A percentile compares a stretch with the other conserved stretches of the same genome.
phyloP scores from a whole-genome alignment of 805 yeast species.

The Wickerhamomyces sydowiorum region DNA sequence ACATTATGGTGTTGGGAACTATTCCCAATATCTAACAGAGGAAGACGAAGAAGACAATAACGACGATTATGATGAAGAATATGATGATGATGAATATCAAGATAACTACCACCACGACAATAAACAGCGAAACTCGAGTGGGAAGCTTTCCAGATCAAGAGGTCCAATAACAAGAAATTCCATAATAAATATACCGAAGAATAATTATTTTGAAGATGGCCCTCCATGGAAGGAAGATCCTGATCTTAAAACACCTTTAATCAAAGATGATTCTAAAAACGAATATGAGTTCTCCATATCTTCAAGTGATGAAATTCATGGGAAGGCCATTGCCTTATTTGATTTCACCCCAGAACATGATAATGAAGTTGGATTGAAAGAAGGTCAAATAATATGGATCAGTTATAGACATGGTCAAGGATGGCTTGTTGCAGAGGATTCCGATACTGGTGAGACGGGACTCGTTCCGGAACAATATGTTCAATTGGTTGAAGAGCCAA shows the following conservation, averaged over 20 bases:
- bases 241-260: slow-evolving; percentile 23
- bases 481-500: slow-evolving; percentile 30
- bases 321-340: slow-evolving; percentile 78
- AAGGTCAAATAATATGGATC: slow-evolving; percentile 82
- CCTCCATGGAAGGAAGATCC: slow-evolving; percentile 32
- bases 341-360: slow-evolving; percentile 92
- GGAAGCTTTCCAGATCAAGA: slow-evolving; percentile 7
- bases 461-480: slow-evolving; percentile 95
- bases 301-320: slow-evolving; percentile 41
- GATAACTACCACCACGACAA: slow-evolving; percentile 15
- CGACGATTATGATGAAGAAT: slow-evolving; percentile 9
- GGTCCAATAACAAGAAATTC: slow-evolving; percentile 22
- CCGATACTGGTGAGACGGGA: slow-evolving; percentile 74
- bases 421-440: slow-evolving; percentile 90
- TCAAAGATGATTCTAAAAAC: slow-evolving; percentile 12
- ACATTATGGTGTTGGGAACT: slow-evolving; percentile 52
- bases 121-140: too few relatives aligned
- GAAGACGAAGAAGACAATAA: slow-evolving; percentile 18
- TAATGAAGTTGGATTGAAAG: slow-evolving; percentile 73
- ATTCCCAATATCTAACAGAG: slow-evolving; percentile 16
- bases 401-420: slow-evolving; percentile 96
- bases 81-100: slow-evolving; percentile 14
- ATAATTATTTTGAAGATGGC: slow-evolving; percentile 18
- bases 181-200: slow-evolving; percentile 23
- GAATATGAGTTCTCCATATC: slow-evolving; percentile 26